Conservation (phyloP, 1,284 basidiomycete species). For the Tilletia indica region DNA sequence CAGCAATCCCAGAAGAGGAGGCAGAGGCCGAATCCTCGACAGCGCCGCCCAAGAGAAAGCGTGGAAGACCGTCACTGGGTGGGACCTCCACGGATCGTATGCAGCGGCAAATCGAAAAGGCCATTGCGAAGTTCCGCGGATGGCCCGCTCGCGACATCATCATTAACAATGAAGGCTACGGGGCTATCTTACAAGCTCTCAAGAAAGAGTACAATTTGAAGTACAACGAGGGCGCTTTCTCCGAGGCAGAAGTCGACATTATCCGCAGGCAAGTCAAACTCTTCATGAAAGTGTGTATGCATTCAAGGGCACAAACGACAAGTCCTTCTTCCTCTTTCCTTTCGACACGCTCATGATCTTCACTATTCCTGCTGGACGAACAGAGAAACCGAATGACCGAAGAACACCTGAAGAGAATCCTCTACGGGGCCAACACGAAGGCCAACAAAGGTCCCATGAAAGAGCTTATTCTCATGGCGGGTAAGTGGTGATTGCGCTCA, state of each 20-base stretch:
- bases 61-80: too few relatives aligned
- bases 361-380: background rate
- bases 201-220: slow-evolving; percentile 7
- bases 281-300: background rate
- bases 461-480: background rate
- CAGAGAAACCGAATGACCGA: background rate
- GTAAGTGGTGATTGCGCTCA: background rate
- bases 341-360: background rate
- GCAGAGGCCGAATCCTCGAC: background rate
- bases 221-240: slow-evolving; percentile 5
- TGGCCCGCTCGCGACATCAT: slow-evolving; percentile 7
- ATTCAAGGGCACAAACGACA: background rate
- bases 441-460: background rate
- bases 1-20: background rate
- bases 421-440: background rate
- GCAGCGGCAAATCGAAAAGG: background rate
- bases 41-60: too few relatives aligned
- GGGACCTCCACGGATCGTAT: background rate
- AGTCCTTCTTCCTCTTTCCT: background rate
- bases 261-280: background rate
- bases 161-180: slow-evolving; percentile 10
- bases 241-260: background rate
- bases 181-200: slow-evolving; percentile 1
- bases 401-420: background rate
- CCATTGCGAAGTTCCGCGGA: background rate